A percentile compares a stretch with the other conserved stretches of the same genome.
These are phyloP conservation scores for Neoscytalidium dimidiatum DNA, from an alignment of 2,329 filamentous ascomycete species.

Conservation along the genomic window DNA sequence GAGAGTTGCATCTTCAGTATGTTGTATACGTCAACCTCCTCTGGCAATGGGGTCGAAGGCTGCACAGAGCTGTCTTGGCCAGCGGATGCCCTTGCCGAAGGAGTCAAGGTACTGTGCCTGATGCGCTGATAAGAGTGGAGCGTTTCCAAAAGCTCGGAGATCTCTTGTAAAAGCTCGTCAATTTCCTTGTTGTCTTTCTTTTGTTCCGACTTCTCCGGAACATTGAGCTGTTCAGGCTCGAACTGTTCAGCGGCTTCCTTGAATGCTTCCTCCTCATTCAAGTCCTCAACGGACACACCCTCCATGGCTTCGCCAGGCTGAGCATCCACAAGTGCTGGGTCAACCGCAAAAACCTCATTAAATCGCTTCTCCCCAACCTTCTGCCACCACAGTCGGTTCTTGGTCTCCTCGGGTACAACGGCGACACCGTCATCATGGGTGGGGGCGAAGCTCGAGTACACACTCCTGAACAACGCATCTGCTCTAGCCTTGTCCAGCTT, in stretches of 20 bases:
- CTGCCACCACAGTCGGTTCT: slow-evolving; percentile 76
- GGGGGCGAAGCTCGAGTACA: slow-evolving; percentile 79
- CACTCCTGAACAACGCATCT: slow-evolving; percentile 73
- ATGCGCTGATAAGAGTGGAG: slow-evolving; percentile 78
- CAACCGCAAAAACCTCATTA: slow-evolving; percentile 62
- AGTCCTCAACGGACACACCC: slow-evolving; percentile 34
- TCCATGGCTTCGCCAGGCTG: slow-evolving; percentile 20
- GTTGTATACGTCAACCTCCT: slow-evolving; percentile 65
- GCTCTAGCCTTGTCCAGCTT: slow-evolving; percentile 62
- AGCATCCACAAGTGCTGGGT: slow-evolving; percentile 42
- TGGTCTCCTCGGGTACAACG: slow-evolving; percentile 66
- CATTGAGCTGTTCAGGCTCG: slow-evolving; percentile 30
- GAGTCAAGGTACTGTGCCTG: slow-evolving; percentile 67
- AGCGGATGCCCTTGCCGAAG: slow-evolving; percentile 4
- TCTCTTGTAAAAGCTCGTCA: slow-evolving; percentile 70
- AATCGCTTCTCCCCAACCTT: slow-evolving; percentile 67
- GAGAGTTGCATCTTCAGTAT: slow-evolving; percentile 73
- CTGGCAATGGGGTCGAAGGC: slow-evolving; percentile 64
- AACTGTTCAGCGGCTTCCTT: slow-evolving; percentile 42
- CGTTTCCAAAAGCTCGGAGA: slow-evolving; percentile 75
- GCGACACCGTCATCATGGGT: slow-evolving; percentile 72
- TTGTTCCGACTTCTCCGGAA: slow-evolving; percentile 25
- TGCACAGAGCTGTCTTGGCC: slow-evolving; percentile 25
- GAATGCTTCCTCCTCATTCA: slow-evolving; percentile 38
- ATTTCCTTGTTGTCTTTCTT: slow-evolving; percentile 54